phyloP scores from a whole-genome alignment of 202 grass and related monocot species.

The Hordeum pubiflorum region DNA sequence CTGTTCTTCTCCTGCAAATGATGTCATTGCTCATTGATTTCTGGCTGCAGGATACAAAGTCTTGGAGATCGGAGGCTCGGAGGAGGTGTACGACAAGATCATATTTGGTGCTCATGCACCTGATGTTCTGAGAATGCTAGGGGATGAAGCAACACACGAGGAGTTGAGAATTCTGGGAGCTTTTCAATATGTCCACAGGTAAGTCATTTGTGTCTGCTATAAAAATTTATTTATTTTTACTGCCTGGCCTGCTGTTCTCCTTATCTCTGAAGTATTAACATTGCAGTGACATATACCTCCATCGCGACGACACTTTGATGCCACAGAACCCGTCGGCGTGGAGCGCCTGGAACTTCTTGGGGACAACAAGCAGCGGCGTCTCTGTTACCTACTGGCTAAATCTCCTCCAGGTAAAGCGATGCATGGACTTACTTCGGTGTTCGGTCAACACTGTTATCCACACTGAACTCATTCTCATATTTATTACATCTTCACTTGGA shows the following conservation, averaged over 20 bases:
- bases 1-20: not conserved
- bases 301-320: slow-evolving; percentile 66
- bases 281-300: slow-evolving; percentile 85
- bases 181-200: slow-evolving; percentile 80
- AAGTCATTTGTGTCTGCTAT: not conserved
- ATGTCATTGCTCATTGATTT: not conserved
- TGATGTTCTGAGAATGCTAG: slow-evolving; percentile 71
- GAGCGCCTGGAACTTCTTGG: slow-evolving; percentile 90
- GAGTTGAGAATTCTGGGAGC: slow-evolving; percentile 66
- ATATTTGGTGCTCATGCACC: slow-evolving; percentile 66
- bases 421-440: too few species aligned
- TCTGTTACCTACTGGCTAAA: slow-evolving; percentile 94
- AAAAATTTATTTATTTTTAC: not conserved
- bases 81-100: slow-evolving; percentile 54
- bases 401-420: slow-evolving; percentile 75
- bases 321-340: slow-evolving; percentile 70
- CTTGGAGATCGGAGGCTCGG: slow-evolving; percentile 32
- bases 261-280: not conserved
- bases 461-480: not conserved
- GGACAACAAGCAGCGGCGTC: slow-evolving; percentile 47
- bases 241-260: not conserved
- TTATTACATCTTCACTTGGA: not conserved
- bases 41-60: slow-evolving; percentile 45
- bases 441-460: too few species aligned
- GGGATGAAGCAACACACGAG: slow-evolving; percentile 60